Evolutionary conservation across 768 basidiomycete genomes (phyloP), one percentile per base, ranked within the genome.

Genomic region (Fistulinella prunicolor): DNA sequence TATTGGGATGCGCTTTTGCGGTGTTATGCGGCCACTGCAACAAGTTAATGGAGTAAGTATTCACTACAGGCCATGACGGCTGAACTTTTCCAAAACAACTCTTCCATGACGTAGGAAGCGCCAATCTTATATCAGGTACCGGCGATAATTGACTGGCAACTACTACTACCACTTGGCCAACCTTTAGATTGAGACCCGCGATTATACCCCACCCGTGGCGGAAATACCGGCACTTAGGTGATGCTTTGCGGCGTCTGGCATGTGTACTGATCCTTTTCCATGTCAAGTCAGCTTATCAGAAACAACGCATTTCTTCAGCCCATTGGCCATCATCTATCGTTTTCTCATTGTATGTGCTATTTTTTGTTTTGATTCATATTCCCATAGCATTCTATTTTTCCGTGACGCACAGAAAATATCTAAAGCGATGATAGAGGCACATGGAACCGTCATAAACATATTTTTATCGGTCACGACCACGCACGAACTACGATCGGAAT

Each of bases 251-350:
- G 26, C 26, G 6, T 6, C 10, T 28, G 10, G 26, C 53, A 55
- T 55, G 52, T 41, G 49, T 38, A 34, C 19, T 48, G 34, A 42
- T 5, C 9, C 43, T 3, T 35, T 44, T 34, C 13, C 14, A 9
- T 12, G 16, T 34, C 28, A 23, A 6, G 22, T 10, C 21, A 21
- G 17, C 46, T 26, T 40, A 48, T 42, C 40, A 24, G 43, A 34
- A 32, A 41, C 19, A 37, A 22, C 9, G 17, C n/a, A 10, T 17
- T 37, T 46, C 43, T 20, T 37, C 29, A 9, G 20, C 35, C 16
- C 32, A 36, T 53, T 56, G 36, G 46, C 14, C 24, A 17, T 38
- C 22, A 38, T 40, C 9, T 16, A 34, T 47, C 20, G 4, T 19
- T 34, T 52, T 51, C 51, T 47, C 48, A 42, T 20, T 21, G 24